phyloP scores from a whole-genome alignment of 2,329 filamentous ascomycete genomes.

The Diaporthe sp. region DNA sequence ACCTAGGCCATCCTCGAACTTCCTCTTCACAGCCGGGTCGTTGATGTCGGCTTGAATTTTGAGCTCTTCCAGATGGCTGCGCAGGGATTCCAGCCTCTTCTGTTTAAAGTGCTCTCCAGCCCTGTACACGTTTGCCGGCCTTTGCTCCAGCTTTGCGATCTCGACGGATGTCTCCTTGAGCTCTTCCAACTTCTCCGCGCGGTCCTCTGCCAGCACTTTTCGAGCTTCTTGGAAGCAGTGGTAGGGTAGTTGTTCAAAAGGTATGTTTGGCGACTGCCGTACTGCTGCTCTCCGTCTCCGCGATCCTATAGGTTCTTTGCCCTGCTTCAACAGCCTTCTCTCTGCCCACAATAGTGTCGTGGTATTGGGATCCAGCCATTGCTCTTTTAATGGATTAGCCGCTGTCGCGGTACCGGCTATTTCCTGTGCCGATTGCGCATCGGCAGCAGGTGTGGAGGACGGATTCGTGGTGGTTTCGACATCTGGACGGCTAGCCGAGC shows the following conservation, averaged over 20 bases:
- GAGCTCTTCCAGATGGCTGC: conserved; percentile 78
- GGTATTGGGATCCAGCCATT: conserved; percentile 74
- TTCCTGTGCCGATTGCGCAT: conserved; percentile 41
- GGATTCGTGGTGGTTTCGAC: conserved; percentile 49
- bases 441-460: conserved; percentile 32
- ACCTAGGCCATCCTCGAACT: conserved; percentile 93
- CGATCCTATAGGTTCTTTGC: conserved; percentile 82
- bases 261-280: conserved; percentile 74
- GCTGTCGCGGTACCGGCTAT: conserved; percentile 39
- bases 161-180: conserved; percentile 77
- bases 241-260: conserved; percentile 95
- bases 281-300: conserved; percentile 84
- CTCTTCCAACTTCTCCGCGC: conserved; percentile 81
- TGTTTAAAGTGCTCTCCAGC: conserved; percentile 77
- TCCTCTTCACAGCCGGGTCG: conserved; percentile 92
- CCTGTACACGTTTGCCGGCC: conserved; percentile 66
- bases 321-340: conserved; percentile 74
- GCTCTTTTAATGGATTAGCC: conserved; percentile 49
- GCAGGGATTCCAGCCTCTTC: conserved; percentile 76
- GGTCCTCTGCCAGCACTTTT: conserved; percentile 83
- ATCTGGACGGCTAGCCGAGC: conserved; percentile 51
- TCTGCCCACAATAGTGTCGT: conserved; percentile 75
- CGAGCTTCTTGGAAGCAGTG: conserved; percentile 98
- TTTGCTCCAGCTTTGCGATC: conserved; percentile 75
- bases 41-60: conserved; percentile 96